Evolutionary conservation across 352 stramenopile genomes (phyloP), one percentile per base, ranked within the genome.

Genomic region (Globisporangium splendens): DNA sequence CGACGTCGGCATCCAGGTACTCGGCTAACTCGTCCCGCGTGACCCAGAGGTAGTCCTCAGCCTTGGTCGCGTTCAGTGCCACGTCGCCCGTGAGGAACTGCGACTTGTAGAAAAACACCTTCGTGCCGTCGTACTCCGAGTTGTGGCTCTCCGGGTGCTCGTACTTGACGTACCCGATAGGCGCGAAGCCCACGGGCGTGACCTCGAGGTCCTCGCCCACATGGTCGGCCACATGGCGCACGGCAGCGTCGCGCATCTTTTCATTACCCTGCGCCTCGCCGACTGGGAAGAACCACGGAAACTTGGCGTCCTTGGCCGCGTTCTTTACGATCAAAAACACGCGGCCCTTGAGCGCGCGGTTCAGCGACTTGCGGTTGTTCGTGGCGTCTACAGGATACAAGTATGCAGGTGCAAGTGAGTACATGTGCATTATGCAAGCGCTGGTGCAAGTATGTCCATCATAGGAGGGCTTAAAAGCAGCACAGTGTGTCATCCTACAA

Each of bases 51-150:
- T 88, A 92, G 71, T 94, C 85, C 39, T 53, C 70, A 33, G 80
- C 74, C 66, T 90, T 85, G 35, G 59, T 47, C 43, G 56, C 54
- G 59, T 94, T 86, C 46, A 91, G 63, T 56, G 66, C 46, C 60
- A 90, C 79, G 48, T 89, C 75, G 66, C 81, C 79, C 44, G 62
- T 49, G 35, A 84, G 55, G 18, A 81, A 57, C 72, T 93, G 81
- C 24, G 84, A 80, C 69, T 94, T 94, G 76, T 92, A 94, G 60
- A 92, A 91, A 58, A 94, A 94, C 39, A 94, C 70, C 63, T 94
- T 94, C 42, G 84, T 94, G 61, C 84, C 84, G 53, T 91, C 76
- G 50, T 79, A 86, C 50, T 74, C 75, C 13, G 62, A 50, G 65
- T 57, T 63, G 55, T 50, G 41, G 48, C 52, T 35, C 35, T 86